Conservation (phyloP, 495 filamentous ascomycete genomes). For the Aspergillus nanangensis region DNA sequence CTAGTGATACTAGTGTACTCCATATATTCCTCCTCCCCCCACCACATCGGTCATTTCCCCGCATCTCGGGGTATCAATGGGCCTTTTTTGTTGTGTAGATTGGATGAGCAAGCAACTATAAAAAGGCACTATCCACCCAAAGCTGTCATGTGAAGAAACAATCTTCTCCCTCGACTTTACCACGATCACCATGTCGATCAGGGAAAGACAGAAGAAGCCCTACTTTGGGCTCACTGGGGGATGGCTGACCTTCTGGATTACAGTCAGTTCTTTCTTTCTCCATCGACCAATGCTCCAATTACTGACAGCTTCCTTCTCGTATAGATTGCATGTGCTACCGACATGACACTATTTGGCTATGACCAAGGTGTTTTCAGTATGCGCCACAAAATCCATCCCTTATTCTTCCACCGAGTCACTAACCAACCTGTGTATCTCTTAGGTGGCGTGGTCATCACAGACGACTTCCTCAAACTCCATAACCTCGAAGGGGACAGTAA, state of each 20-base stretch:
- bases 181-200: no score
- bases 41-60: no score
- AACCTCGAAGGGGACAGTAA: slow-evolving; percentile 44
- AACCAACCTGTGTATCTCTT: neutral
- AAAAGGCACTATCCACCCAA: no score
- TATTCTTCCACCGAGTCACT: slow-evolving; percentile 5
- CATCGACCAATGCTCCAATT: no score
- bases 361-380: slow-evolving; percentile 53
- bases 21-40: no score
- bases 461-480: slow-evolving; percentile 50
- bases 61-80: no score
- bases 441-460: slow-evolving; percentile 53
- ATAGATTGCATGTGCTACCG: slow-evolving; percentile 49
- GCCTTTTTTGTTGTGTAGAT: no score
- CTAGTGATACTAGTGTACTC: no score
- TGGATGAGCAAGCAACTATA: no score
- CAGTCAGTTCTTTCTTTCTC: slow-evolving; percentile 28
- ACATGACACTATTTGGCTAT: slow-evolving; percentile 59
- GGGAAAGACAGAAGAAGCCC: slow-evolving; percentile 28
- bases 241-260: slow-evolving; percentile 57
- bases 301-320: no score
- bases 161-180: no score
- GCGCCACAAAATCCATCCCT: neutral
- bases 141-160: no score
- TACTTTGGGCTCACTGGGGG: slow-evolving; percentile 54